phyloP scores from a whole-genome alignment of 1,284 basidiomycete genomes.

The Trichosporon inkin region DNA sequence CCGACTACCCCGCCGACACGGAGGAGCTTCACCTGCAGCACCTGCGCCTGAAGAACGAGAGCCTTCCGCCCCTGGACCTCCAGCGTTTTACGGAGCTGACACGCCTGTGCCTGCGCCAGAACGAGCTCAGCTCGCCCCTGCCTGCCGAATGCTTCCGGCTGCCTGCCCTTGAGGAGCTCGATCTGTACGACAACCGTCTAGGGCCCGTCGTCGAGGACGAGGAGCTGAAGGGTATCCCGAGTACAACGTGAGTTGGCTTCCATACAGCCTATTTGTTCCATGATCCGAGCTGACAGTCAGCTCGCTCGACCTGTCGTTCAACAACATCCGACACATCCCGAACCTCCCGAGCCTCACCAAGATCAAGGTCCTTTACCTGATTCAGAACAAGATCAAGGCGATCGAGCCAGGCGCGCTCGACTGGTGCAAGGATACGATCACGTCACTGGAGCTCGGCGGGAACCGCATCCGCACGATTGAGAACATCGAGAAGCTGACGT shows the following conservation, averaged over 20 bases:
- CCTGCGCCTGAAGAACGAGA: conserved; percentile 61
- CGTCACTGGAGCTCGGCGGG: conserved; percentile 86
- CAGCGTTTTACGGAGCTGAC: conserved; percentile 67
- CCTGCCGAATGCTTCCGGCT: conserved; percentile 66
- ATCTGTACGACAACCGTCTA: conserved; percentile 93
- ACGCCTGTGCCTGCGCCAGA: conserved; percentile 84
- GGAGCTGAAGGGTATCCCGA: conserved; percentile 61
- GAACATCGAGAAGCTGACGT: conserved; percentile 72
- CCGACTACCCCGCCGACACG: conserved; percentile 59
- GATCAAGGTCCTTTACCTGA: conserved; percentile 80
- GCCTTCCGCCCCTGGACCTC: conserved; percentile 59
- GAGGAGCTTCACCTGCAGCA: conserved; percentile 91
- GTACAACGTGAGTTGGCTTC: conserved; percentile 62
- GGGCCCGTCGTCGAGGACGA: conserved; percentile 59
- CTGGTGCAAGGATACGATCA: conserved; percentile 61
- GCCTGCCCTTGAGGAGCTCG: conserved; percentile 74
- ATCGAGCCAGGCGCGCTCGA: conserved; percentile 62
- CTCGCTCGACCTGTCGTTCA: conserved; percentile 89
- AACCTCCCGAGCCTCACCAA: conserved; percentile 56
- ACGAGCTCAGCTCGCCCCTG: conserved; percentile 65
- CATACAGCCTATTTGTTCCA: not conserved
- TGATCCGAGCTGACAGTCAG: conserved; percentile 51
- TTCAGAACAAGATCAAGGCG: conserved; percentile 89
- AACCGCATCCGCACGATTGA: conserved; percentile 91
- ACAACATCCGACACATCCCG: conserved; percentile 67